These are phyloP conservation scores for Neckera pumila DNA, from an alignment of 225 moss, liverwort and hornwort genomes.

Conservation along the genomic window DNA sequence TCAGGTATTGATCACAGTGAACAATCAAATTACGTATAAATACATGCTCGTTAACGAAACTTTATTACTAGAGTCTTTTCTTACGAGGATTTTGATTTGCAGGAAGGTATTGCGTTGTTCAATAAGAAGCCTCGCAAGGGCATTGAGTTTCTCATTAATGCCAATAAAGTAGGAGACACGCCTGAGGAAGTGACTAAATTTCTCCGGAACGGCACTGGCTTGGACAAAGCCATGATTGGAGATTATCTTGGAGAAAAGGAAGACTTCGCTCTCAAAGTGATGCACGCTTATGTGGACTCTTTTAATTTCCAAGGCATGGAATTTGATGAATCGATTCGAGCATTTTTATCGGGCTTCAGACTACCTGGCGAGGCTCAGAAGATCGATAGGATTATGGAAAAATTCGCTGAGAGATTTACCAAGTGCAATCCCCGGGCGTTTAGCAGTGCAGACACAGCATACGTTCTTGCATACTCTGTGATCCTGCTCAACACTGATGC, in stretches of 20 bases:
- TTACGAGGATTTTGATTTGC: conserved; percentile 27
- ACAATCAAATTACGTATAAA: not conserved
- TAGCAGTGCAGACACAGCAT: conserved; percentile 97
- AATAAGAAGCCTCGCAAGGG: conserved; percentile 98
- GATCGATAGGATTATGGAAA: conserved; percentile 99
- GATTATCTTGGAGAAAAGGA: conserved; percentile 99
- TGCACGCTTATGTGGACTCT: conserved; percentile 97
- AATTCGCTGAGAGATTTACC: conserved; percentile 92
- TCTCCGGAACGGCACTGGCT: conserved; percentile 62
- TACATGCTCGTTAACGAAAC: not conserved
- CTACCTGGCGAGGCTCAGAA: conserved; percentile 98
- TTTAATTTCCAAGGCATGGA: conserved; percentile 80
- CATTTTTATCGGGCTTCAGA: conserved; percentile 84
- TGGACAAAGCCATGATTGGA: conserved; percentile 99
- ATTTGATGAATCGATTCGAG: conserved; percentile 93
- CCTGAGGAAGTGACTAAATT: conserved; percentile 86
- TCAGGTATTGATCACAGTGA: conserved; percentile 46
- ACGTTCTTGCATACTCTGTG: conserved; percentile 94
- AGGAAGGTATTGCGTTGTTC: conserved; percentile 96
- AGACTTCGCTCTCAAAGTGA: conserved; percentile 86
- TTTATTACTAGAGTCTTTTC: not conserved
- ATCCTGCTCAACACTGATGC: conserved; percentile 99
- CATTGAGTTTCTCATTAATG: conserved; percentile 85
- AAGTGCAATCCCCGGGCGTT: conserved; percentile 95
- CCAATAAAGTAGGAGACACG: conserved; percentile 76